Evolutionary conservation across 495 filamentous ascomycete genomes (phyloP).

Genomic region (Xylaria cubensis): DNA sequence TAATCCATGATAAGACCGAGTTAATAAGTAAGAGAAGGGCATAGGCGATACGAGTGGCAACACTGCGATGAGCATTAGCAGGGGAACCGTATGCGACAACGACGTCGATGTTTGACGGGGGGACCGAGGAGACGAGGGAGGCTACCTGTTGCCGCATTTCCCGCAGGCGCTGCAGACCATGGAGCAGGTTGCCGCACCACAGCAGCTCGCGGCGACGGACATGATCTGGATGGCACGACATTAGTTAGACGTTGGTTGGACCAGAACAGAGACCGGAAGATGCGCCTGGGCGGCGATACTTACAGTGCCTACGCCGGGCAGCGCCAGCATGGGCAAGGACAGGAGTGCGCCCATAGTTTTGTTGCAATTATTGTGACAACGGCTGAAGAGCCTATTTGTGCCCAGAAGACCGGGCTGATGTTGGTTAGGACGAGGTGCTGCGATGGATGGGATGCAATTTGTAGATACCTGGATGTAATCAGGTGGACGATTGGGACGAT

Average conservation of each 20-base stretch:
- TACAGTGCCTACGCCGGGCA: slow-evolving; percentile 89
- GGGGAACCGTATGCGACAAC: background rate
- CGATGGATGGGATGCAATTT: background rate
- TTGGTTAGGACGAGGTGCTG: slow-evolving; percentile 9
- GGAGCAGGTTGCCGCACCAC: slow-evolving; percentile 93
- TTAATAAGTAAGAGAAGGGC: slow-evolving; percentile 95
- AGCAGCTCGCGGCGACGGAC: slow-evolving; percentile 83
- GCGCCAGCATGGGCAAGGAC: slow-evolving; percentile 84
- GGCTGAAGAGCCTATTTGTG: slow-evolving; percentile 3
- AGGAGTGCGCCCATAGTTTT: slow-evolving; percentile 85
- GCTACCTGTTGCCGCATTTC: slow-evolving; percentile 92
- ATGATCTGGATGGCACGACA: slow-evolving; percentile 61
- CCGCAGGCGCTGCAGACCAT: slow-evolving; percentile 94
- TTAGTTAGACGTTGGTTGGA: slow-evolving; percentile 1
- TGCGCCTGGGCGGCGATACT: slow-evolving; percentile 37
- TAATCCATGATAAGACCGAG: slow-evolving; percentile 96
- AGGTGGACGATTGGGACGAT: background rate
- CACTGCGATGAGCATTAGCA: slow-evolving; percentile 55
- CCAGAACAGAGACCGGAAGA: background rate
- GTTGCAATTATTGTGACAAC: background rate
- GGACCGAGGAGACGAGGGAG: background rate
- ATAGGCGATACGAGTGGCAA: slow-evolving; percentile 97
- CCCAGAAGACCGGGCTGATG: background rate
- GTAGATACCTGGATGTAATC: background rate
- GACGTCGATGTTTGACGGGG: background rate